Conservation (phyloP, 805 yeast genomes). For the Millerozyma acaciae region DNA sequence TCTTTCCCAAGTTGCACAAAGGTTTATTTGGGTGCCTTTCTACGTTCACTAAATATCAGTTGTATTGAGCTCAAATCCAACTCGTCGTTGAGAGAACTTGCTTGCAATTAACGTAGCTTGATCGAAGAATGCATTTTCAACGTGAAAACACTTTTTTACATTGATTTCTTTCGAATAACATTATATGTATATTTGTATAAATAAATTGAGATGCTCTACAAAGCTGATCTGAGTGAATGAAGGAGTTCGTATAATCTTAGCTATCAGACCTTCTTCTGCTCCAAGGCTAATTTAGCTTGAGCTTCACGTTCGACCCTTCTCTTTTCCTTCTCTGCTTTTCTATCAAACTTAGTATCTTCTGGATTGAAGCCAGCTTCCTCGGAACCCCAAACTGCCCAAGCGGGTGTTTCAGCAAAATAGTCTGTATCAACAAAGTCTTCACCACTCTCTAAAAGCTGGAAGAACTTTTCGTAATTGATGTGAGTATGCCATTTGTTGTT, state of each 20-base stretch:
- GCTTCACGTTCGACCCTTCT: conserved; percentile 40
- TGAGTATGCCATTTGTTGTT: conserved; percentile 83
- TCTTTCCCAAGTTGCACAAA: too few relatives aligned
- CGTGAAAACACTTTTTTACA: too few relatives aligned
- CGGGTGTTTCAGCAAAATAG: conserved; percentile 76
- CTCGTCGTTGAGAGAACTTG: too few relatives aligned
- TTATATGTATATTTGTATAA: too few relatives aligned
- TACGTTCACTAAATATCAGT: too few relatives aligned
- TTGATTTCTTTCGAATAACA: background rate
- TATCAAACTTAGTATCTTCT: conserved; percentile 63
- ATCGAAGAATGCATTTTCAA: too few relatives aligned
- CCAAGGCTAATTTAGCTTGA: conserved; percentile 10
- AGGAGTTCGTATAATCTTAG: too few relatives aligned
- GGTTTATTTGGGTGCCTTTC: too few relatives aligned
- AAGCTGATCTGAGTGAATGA: too few relatives aligned
- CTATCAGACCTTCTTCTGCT: conserved; percentile 7
- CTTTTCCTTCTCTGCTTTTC: conserved; percentile 58
- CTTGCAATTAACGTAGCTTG: too few relatives aligned
- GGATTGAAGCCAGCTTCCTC: conserved; percentile 87
- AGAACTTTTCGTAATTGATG: conserved; percentile 75
- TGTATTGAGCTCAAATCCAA: too few relatives aligned
- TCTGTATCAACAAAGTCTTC: conserved; percentile 72
- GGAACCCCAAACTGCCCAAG: conserved; percentile 89
- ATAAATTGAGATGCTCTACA: too few relatives aligned
- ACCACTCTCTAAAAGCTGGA: conserved; percentile 64